Conservation (phyloP, 2,329 filamentous ascomycete genomes). For the Fusarium buharicum region DNA sequence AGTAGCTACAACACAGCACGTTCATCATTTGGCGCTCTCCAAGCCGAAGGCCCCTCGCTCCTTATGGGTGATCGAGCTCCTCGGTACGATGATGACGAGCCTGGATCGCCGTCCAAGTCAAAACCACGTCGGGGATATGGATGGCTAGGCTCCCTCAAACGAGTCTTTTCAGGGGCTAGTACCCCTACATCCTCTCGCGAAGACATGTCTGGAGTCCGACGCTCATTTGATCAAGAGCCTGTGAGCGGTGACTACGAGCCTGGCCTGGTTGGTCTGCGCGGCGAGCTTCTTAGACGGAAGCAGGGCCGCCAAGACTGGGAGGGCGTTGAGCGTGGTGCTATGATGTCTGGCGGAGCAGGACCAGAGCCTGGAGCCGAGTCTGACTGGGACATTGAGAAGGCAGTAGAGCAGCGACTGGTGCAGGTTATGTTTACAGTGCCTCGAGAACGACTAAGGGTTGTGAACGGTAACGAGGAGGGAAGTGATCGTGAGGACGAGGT, state of each 20-base stretch:
- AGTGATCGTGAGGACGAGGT: slow-evolving; percentile 47
- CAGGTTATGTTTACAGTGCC: slow-evolving; percentile 96
- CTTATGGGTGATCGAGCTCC: slow-evolving; percentile 51
- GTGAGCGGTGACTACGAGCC: slow-evolving; percentile 58
- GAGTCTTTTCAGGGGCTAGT: slow-evolving; percentile 65
- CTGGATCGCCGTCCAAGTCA: slow-evolving; percentile 66
- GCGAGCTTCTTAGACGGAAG: slow-evolving; percentile 64
- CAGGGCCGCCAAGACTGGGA: slow-evolving; percentile 68
- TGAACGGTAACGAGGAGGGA: slow-evolving; percentile 74
- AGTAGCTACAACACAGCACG: slow-evolving; percentile 65
- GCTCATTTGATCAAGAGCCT: slow-evolving; percentile 49
- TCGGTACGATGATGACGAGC: slow-evolving; percentile 52
- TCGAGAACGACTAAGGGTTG: slow-evolving; percentile 85
- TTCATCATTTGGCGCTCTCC: slow-evolving; percentile 62
- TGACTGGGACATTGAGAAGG: slow-evolving; percentile 82
- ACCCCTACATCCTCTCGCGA: slow-evolving; percentile 45
- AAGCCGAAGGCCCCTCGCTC: slow-evolving; percentile 63
- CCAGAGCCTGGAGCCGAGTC: slow-evolving; percentile 60
- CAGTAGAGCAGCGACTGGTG: slow-evolving; percentile 75
- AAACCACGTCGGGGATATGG: slow-evolving; percentile 61
- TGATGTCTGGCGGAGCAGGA: slow-evolving; percentile 47
- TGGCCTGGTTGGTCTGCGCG: slow-evolving; percentile 56
- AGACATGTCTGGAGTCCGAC: slow-evolving; percentile 45
- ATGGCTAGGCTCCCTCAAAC: slow-evolving; percentile 75
- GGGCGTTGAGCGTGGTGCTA: slow-evolving; percentile 37